These are phyloP conservation scores for Penicillium sp. DNA, from an alignment of 2,329 filamentous ascomycete species.

Conservation along the genomic window DNA sequence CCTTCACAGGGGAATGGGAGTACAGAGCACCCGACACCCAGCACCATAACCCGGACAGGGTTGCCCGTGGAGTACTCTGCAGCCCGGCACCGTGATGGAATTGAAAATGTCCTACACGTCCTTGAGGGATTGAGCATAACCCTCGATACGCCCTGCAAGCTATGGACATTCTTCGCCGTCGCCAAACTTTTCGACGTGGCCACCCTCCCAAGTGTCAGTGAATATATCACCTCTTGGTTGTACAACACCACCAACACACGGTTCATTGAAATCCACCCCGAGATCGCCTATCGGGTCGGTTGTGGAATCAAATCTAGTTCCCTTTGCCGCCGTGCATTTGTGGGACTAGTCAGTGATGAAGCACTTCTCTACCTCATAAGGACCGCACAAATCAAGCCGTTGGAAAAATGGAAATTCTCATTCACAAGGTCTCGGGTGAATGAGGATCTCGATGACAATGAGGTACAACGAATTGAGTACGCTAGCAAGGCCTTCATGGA, in stretches of 20 bases:
- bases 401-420: conserved; percentile 18
- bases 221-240: conserved; percentile 61
- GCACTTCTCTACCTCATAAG: conserved; percentile 49
- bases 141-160: conserved; percentile 65
- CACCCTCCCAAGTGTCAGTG: conserved; percentile 34
- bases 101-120: conserved; percentile 62
- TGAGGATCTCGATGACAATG: conserved; percentile 55
- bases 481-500: conserved; percentile 56
- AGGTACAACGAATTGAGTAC: conserved; percentile 60
- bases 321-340: conserved; percentile 52
- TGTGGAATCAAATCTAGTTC: conserved; percentile 36
- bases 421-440: conserved; percentile 49
- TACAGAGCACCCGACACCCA: not conserved
- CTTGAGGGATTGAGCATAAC: conserved; percentile 57
- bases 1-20: not conserved
- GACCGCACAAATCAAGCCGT: conserved; percentile 7
- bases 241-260: conserved; percentile 54
- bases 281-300: conserved; percentile 61
- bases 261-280: conserved; percentile 65
- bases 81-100: conserved; percentile 62
- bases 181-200: conserved; percentile 58
- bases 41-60: not conserved
- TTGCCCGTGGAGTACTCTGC: conserved; percentile 60
- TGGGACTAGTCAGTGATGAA: conserved; percentile 63
- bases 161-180: conserved; percentile 67